A percentile compares a stretch with the other conserved stretches of the same genome.
Evolutionary conservation across 306 rosid genomes (phyloP).

Genomic region (Quercus rubra): DNA sequence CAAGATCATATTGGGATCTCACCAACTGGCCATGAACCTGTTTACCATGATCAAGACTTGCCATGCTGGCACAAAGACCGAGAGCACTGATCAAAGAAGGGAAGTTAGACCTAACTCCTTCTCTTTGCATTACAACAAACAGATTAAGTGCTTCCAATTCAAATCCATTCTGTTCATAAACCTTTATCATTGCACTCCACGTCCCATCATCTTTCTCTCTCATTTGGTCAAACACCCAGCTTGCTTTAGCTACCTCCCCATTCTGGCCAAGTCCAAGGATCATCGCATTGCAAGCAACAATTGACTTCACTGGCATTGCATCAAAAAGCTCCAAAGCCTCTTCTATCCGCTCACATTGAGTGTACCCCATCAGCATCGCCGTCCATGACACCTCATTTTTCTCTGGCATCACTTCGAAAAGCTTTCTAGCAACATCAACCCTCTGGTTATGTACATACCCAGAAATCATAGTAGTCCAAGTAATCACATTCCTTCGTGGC

Average conservation of each 20-base stretch:
- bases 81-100: conserved; percentile 49
- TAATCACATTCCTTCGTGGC: conserved; percentile 41
- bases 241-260: conserved; percentile 40
- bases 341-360: conserved; percentile 39
- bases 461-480: conserved; percentile 59
- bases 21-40: conserved; percentile 49
- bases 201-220: conserved; percentile 47
- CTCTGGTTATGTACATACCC: conserved; percentile 47
- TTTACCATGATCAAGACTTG: conserved; percentile 52
- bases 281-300: conserved; percentile 50
- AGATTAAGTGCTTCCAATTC: conserved; percentile 45
- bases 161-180: conserved; percentile 45
- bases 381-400: conserved; percentile 60
- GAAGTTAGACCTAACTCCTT: conserved; percentile 42
- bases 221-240: conserved; percentile 39
- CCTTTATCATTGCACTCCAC: conserved; percentile 58
- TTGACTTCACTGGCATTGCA: conserved; percentile 38
- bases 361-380: conserved; percentile 52
- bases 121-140: conserved; percentile 51
- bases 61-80: conserved; percentile 48
- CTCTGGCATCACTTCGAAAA: conserved; percentile 55
- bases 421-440: conserved; percentile 54
- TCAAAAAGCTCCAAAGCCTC: conserved; percentile 54
- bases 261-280: conserved; percentile 36
- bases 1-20: conserved; percentile 40